Conservation (phyloP, 1,284 basidiomycete species). For the Schizophyllum amplum region DNA sequence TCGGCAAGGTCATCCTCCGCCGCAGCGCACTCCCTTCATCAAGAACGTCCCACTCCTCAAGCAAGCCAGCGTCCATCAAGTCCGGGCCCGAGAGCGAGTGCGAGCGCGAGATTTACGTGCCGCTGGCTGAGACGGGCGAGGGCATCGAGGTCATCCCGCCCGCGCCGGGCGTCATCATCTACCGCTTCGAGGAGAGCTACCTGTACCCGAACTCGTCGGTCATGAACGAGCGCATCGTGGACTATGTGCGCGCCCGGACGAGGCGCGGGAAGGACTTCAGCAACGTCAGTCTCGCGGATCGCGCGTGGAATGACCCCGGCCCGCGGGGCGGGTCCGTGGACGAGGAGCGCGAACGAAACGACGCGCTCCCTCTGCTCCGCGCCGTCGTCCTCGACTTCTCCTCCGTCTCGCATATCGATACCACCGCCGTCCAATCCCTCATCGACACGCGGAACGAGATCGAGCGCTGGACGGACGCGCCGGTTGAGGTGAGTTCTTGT, state of each 20-base stretch:
- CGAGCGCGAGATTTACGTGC: constrained; percentile 78
- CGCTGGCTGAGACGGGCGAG: constrained; percentile 62
- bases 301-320: constrained; percentile 95
- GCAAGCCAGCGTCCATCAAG: neutral
- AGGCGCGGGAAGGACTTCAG: constrained; percentile 75
- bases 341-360: constrained; percentile 32
- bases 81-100: constrained; percentile 21
- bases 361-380: constrained; percentile 60
- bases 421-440: constrained; percentile 86
- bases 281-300: constrained; percentile 51
- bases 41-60: neutral
- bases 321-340: constrained; percentile 34
- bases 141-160: constrained; percentile 73
- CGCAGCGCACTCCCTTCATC: constrained; percentile 10
- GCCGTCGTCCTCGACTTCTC: constrained; percentile 93
- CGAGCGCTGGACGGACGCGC: constrained; percentile 78
- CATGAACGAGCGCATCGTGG: constrained; percentile 73
- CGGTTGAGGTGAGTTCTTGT: constrained; percentile 56
- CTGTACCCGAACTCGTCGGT: constrained; percentile 89
- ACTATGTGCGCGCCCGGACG: constrained; percentile 74
- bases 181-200: constrained; percentile 91
- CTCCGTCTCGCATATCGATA: constrained; percentile 75
- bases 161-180: constrained; percentile 83
- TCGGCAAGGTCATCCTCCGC: constrained; percentile 62
- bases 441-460: constrained; percentile 85